Evolutionary conservation across 306 rosid genomes (phyloP).

Genomic region (Vigna unguiculata): DNA sequence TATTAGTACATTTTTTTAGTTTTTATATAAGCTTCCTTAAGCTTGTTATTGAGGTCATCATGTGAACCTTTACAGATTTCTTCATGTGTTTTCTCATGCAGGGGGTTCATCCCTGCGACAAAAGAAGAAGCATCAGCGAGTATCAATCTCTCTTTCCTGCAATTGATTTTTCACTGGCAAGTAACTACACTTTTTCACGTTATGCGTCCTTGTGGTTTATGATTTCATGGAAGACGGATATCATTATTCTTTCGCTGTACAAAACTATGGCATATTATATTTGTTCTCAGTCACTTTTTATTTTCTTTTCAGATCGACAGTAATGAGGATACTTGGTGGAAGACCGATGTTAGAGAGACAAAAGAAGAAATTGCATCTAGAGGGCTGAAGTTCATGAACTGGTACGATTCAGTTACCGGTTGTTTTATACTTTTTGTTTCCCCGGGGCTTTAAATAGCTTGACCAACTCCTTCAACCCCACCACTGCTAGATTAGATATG

Average conservation of each 20-base stretch:
- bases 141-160: slow-evolving; percentile 76
- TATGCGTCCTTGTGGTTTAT: slow-evolving; percentile 13
- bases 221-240: slow-evolving; percentile 34
- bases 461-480: not conserved
- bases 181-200: slow-evolving; percentile 34
- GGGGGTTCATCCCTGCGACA: slow-evolving; percentile 90
- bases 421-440: slow-evolving; percentile 8
- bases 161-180: slow-evolving; percentile 79
- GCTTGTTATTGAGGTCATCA: slow-evolving; percentile 23
- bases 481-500: not conserved
- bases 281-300: slow-evolving; percentile 19
- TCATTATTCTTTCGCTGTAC: slow-evolving; percentile 33
- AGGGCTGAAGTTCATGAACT: slow-evolving; percentile 71
- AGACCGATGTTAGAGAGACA: slow-evolving; percentile 71
- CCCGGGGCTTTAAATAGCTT: not conserved
- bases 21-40: slow-evolving; percentile 15
- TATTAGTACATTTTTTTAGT: not conserved
- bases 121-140: slow-evolving; percentile 74
- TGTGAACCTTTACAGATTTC: slow-evolving; percentile 1
- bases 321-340: slow-evolving; percentile 72
- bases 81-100: slow-evolving; percentile 41
- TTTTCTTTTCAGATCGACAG: slow-evolving; percentile 64
- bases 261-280: not conserved
- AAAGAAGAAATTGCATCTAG: slow-evolving; percentile 69
- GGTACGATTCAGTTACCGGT: slow-evolving; percentile 49